Base-by-base conservation (phyloP, 495 filamentous ascomycete genomes). In the Recurvomyces mirabilis region DNA sequence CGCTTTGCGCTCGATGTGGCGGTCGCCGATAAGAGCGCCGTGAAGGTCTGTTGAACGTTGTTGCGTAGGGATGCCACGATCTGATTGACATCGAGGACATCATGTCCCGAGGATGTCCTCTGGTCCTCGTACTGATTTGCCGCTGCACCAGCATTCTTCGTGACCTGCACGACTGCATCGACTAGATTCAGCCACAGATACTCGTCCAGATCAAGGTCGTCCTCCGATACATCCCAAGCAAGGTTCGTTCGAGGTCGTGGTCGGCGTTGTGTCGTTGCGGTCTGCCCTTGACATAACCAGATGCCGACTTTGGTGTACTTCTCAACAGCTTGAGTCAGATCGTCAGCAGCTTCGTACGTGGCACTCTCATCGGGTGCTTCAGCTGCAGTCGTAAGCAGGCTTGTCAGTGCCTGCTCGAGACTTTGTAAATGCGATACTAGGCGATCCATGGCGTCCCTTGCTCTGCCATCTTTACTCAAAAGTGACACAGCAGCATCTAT, bases 211-310 rank as follows among this genome's bases (percentile, higher is more conserved):
- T 78, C 75, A 9, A 98, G 73, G 7, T 73, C 68, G 39, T 77
- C 74, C 22, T 79, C 72, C 24, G 33, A 46, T 31, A 52, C 53
- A 46, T 45, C 53, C 51, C 42, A 59, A 21, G 17, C 74, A 26
- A 50, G 37, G 22, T 54, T 54, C 6, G 51, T 50, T 9, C 51
- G 40, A 21, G 51, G 51, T 22, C 51, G 40, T 55, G 4, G 69
- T 62, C 46, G 58, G 51, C 1, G 67, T 56, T 54, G 64, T 61
- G 53, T 75, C 71, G 25, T 38, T 53, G 43, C 43, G 30, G 74
- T 88, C 63, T 96, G 87, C 25, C 84, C 80, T 64, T 91, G 87
- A 54, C 91, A 95, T 18, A 98, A 72, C 91, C 91, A 98, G 17
- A 88, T 84, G 22, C 91, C 91, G 17, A 98, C 86, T 38, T 84